A percentile compares a stretch with the other conserved stretches of the same genome.
These are phyloP conservation scores for Jatropha curcas DNA, from an alignment of 345 rosid genomes.

Conservation along the genomic window DNA sequence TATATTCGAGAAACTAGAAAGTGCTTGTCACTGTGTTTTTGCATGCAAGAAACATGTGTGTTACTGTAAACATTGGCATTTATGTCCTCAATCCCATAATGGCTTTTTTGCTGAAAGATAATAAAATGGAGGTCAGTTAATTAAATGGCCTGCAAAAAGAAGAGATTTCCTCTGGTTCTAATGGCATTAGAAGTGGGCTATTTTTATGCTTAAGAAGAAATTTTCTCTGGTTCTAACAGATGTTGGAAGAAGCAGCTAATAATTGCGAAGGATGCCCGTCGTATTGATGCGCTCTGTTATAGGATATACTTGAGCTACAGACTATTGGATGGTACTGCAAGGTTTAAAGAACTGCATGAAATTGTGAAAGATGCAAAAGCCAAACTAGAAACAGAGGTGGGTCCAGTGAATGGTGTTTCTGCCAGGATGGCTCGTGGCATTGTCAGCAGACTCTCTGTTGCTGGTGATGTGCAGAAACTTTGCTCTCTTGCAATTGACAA, in stretches of 20 bases:
- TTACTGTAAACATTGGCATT: not conserved
- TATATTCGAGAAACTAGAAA: no score
- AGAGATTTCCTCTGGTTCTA: slow-evolving; percentile 3
- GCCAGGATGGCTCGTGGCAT: slow-evolving; percentile 78
- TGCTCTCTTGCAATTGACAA: slow-evolving; percentile 69
- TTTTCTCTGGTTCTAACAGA: slow-evolving; percentile 40
- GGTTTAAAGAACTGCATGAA: slow-evolving; percentile 69
- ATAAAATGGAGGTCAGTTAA: not conserved
- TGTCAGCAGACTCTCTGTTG: slow-evolving; percentile 85
- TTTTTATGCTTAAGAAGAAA: not conserved
- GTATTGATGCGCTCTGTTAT: slow-evolving; percentile 78
- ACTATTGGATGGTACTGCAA: slow-evolving; percentile 70
- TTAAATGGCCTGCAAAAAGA: slow-evolving; percentile 6
- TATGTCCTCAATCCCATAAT: not conserved
- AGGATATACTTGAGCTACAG: slow-evolving; percentile 82
- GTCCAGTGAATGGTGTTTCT: slow-evolving; percentile 66
- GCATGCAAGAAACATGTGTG: slow-evolving; percentile 9
- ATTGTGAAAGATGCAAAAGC: slow-evolving; percentile 68
- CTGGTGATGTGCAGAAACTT: slow-evolving; percentile 70
- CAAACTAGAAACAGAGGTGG: slow-evolving; percentile 80
- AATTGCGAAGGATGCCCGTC: slow-evolving; percentile 85
- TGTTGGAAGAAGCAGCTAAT: slow-evolving; percentile 89
- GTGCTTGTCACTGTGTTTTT: not conserved
- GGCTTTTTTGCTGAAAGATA: not conserved
- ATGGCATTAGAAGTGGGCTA: not conserved